A percentile compares a stretch with the other conserved stretches of the same genome.
Conservation (phyloP, 352 stramenopile genomes). For the Globisporangium polare region DNA sequence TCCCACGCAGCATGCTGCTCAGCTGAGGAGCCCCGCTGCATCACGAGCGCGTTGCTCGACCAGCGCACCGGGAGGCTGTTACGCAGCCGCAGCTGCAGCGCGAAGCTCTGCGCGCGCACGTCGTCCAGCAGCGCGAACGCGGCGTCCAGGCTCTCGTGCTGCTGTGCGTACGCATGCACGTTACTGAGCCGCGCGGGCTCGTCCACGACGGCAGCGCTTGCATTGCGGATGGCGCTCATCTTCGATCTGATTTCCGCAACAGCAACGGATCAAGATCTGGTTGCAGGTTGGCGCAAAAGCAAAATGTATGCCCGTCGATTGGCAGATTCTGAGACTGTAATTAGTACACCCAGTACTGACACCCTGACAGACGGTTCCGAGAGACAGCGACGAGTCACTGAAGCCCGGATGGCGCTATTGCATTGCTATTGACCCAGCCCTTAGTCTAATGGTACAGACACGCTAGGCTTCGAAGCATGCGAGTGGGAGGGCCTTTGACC, state of each 20-base stretch:
- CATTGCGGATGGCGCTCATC: background rate
- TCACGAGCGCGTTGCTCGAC: conserved; percentile 40
- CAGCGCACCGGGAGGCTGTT: conserved; percentile 49
- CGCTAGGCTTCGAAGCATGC: conserved; percentile 87
- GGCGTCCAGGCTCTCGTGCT: conserved; percentile 25
- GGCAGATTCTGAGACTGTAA: conserved; percentile 75
- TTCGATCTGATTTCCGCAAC: background rate
- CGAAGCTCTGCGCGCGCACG: conserved; percentile 39
- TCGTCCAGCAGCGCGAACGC: conserved; percentile 57
- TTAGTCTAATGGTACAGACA: conserved; percentile 90
- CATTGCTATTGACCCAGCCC: conserved; percentile 86
- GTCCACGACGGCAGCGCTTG: background rate
- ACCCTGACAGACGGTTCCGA: conserved; percentile 54
- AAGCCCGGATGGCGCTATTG: conserved; percentile 39
- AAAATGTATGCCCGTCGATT: conserved; percentile 72
- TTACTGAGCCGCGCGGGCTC: background rate
- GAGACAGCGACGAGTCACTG: conserved; percentile 7
- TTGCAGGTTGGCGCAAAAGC: conserved; percentile 12
- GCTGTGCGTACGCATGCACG: background rate
- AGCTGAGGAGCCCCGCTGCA: conserved; percentile 19
- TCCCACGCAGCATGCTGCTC: background rate
- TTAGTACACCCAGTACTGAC: conserved; percentile 73
- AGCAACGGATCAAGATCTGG: background rate
- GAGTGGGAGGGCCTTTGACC: background rate
- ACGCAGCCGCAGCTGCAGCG: conserved; percentile 41